These are phyloP conservation scores for Collybia sordida DNA, from an alignment of 768 basidiomycete genomes.

Conservation along the genomic window DNA sequence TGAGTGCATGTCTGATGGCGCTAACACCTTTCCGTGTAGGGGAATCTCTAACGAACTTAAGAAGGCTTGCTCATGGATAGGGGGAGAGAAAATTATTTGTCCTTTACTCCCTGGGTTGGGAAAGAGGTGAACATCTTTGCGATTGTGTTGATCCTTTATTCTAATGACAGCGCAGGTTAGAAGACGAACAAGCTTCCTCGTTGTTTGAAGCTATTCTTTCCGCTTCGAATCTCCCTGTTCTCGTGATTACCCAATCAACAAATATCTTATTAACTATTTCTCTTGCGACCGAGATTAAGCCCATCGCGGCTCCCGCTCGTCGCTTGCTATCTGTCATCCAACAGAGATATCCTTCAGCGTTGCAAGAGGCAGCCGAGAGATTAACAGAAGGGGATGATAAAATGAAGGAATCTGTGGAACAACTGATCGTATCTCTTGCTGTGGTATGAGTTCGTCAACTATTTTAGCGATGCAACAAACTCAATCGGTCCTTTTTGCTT, in stretches of 20 bases:
- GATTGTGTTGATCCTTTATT: not conserved
- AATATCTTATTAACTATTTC: constrained; percentile 24
- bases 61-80: constrained; percentile 43
- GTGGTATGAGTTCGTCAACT: constrained; percentile 34
- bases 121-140: constrained; percentile 23
- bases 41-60: constrained; percentile 46
- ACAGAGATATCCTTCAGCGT: constrained; percentile 59
- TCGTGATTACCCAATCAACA: constrained; percentile 31
- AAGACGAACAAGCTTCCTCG: constrained; percentile 24
- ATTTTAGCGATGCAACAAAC: not conserved
- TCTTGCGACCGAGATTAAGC: constrained; percentile 22
- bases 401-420: constrained; percentile 44
- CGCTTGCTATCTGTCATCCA: constrained; percentile 56
- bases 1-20: not conserved
- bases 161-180: constrained; percentile 22
- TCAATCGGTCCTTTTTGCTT: constrained; percentile 2
- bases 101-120: constrained; percentile 48
- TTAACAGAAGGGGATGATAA: constrained; percentile 33
- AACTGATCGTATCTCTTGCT: constrained; percentile 59
- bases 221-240: constrained; percentile 28
- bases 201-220: constrained; percentile 39
- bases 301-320: constrained; percentile 22
- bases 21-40: constrained; percentile 27
- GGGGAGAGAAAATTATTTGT: constrained; percentile 54
- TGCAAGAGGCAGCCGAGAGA: constrained; percentile 42